Conservation (phyloP, 2,329 filamentous ascomycete genomes). For the Cladosporium sp. region DNA sequence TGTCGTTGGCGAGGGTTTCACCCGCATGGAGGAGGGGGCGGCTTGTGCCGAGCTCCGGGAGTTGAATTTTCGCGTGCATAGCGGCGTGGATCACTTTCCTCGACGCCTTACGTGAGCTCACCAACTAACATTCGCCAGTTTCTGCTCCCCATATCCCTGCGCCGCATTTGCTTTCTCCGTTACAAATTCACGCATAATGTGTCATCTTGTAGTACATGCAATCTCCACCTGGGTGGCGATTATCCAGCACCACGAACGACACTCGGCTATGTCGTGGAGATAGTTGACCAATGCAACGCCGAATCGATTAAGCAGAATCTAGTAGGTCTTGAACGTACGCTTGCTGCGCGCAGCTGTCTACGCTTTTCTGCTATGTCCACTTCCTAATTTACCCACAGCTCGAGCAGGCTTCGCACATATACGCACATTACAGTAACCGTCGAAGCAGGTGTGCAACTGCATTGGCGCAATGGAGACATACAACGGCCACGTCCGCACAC, state of each 20-base stretch:
- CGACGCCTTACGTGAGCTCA: slow-evolving; percentile 4
- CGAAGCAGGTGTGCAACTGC: not conserved
- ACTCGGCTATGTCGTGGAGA: too few relatives aligned
- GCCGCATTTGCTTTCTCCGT: not conserved
- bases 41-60: not conserved
- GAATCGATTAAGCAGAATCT: not conserved
- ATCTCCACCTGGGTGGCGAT: too few relatives aligned
- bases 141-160: not conserved
- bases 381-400: not conserved
- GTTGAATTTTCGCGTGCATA: slow-evolving; percentile 8
- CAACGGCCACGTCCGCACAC: slow-evolving; percentile 89
- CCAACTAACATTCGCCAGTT: not conserved
- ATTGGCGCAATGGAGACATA: slow-evolving; percentile 81
- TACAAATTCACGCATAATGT: too few relatives aligned
- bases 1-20: too few relatives aligned
- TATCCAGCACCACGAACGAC: too few relatives aligned
- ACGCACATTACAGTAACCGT: not conserved
- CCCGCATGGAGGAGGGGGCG: too few relatives aligned
- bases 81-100: slow-evolving; percentile 9
- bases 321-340: too few relatives aligned
- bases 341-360: not conserved
- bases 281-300: not conserved
- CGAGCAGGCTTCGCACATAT: not conserved
- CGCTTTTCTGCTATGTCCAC: not conserved
- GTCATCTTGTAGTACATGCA: too few relatives aligned